Evolutionary conservation across 495 filamentous ascomycete genomes (phyloP).

Genomic region (Neurospora tetrasperma): DNA sequence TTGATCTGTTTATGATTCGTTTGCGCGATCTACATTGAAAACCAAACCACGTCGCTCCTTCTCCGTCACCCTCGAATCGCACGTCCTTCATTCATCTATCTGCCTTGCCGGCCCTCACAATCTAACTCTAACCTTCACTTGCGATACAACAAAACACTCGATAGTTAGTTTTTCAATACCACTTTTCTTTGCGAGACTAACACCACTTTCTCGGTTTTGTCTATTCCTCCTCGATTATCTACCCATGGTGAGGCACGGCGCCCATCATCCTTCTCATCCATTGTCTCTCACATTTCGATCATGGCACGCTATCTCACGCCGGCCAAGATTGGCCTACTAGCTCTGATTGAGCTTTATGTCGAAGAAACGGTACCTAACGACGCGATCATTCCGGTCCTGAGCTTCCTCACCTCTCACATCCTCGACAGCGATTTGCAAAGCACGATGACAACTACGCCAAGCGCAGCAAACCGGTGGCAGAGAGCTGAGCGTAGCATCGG

Average conservation of each 20-base stretch:
- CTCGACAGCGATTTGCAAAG: slow-evolving; percentile 34
- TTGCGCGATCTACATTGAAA: neutral
- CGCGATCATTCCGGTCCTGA: slow-evolving; percentile 71
- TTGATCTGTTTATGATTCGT: neutral
- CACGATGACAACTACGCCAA: slow-evolving; percentile 3
- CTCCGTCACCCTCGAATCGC: neutral
- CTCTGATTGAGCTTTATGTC: slow-evolving; percentile 70
- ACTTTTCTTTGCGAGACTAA: neutral
- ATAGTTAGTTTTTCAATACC: neutral
- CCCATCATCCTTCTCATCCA: neutral
- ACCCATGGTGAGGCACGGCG: neutral
- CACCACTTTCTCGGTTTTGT: neutral
- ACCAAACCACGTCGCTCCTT: neutral
- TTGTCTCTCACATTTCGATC: neutral
- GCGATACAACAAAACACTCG: neutral
- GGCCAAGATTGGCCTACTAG: slow-evolving; percentile 71
- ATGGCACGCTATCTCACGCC: slow-evolving; percentile 82
- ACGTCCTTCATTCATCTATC: neutral
- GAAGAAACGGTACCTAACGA: slow-evolving; percentile 62
- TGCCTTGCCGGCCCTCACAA: neutral
- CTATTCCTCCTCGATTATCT: neutral
- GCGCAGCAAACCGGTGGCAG: slow-evolving; percentile 23
- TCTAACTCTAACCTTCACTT: neutral
- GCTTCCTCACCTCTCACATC: slow-evolving; percentile 70
- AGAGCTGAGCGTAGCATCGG: slow-evolving; percentile 32